Evolutionary conservation across 495 filamentous ascomycete genomes (phyloP).

Genomic region (Tirmania nivea): DNA sequence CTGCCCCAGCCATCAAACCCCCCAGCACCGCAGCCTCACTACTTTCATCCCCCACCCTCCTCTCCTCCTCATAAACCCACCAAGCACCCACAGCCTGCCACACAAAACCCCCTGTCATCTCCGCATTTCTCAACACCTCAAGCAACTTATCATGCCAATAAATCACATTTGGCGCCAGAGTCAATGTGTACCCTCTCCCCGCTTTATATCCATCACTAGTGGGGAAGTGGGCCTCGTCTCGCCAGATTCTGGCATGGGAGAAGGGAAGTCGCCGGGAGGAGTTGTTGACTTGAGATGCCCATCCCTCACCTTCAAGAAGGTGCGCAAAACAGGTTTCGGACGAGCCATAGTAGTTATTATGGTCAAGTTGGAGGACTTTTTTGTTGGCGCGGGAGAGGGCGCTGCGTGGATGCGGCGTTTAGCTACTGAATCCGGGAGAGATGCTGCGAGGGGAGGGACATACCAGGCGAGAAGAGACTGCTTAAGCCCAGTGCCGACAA

Average conservation of each 20-base stretch:
- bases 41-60: slow-evolving; percentile 6
- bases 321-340: slow-evolving; percentile 61
- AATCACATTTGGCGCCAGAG: slow-evolving; percentile 67
- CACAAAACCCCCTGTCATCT: slow-evolving; percentile 69
- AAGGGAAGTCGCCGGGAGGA: slow-evolving; percentile 1
- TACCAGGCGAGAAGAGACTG: slow-evolving; percentile 90
- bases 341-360: slow-evolving; percentile 71
- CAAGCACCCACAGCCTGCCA: slow-evolving; percentile 88
- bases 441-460: slow-evolving; percentile 22
- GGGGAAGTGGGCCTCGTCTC: neutral
- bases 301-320: slow-evolving; percentile 57
- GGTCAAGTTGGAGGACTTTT: slow-evolving; percentile 76
- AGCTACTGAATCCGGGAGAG: slow-evolving; percentile 38
- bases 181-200: slow-evolving; percentile 40
- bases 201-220: neutral
- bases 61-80: slow-evolving; percentile 42
- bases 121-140: slow-evolving; percentile 59
- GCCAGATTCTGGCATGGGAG: slow-evolving; percentile 1
- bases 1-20: slow-evolving; percentile 5
- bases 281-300: slow-evolving; percentile 34
- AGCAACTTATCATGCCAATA: slow-evolving; percentile 63
- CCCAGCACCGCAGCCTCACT: neutral
- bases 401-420: slow-evolving; percentile 34
- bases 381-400: slow-evolving; percentile 80
- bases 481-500: slow-evolving; percentile 69